phyloP scores from a whole-genome alignment of 306 rosid species.

The Vigna angularis region DNA sequence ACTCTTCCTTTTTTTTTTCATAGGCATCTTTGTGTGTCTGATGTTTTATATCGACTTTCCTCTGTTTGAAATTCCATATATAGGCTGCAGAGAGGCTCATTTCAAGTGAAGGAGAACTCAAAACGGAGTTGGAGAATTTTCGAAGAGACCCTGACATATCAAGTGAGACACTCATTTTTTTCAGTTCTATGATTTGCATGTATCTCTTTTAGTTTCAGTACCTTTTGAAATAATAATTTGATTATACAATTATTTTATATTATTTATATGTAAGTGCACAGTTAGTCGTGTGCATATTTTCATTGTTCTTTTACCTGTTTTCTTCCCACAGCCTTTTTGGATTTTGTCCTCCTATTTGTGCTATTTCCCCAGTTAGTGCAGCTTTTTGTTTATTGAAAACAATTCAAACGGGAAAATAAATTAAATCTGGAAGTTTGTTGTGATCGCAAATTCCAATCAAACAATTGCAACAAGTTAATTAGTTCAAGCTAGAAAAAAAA shows the following conservation, averaged over 20 bases:
- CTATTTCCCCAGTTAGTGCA: neutral
- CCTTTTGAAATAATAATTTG: constrained; percentile 28
- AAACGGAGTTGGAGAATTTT: constrained; percentile 73
- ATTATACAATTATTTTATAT: constrained; percentile 24
- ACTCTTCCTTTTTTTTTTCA: constrained; percentile 7
- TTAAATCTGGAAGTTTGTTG: constrained; percentile 15
- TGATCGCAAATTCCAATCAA: constrained; percentile 25
- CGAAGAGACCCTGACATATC: constrained; percentile 73
- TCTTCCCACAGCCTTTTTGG: neutral
- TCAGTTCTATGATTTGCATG: constrained; percentile 2
- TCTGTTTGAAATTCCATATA: constrained; percentile 33
- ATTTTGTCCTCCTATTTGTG: constrained; percentile 13
- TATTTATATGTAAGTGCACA: neutral
- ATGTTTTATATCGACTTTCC: constrained; percentile 24
- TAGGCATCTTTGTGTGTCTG: constrained; percentile 25
- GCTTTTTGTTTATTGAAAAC: neutral
- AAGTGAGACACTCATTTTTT: constrained; percentile 60
- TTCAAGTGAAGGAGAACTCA: constrained; percentile 78
- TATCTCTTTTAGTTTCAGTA: constrained; percentile 17
- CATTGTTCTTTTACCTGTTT: neutral
- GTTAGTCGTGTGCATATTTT: neutral
- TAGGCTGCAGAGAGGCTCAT: constrained; percentile 96
- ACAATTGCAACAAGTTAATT: constrained; percentile 8
- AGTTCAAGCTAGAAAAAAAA: constrained; percentile 15
- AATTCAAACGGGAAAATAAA: neutral